phyloP scores from a whole-genome alignment of 495 filamentous ascomycete species.

The Xylaria grammica region DNA sequence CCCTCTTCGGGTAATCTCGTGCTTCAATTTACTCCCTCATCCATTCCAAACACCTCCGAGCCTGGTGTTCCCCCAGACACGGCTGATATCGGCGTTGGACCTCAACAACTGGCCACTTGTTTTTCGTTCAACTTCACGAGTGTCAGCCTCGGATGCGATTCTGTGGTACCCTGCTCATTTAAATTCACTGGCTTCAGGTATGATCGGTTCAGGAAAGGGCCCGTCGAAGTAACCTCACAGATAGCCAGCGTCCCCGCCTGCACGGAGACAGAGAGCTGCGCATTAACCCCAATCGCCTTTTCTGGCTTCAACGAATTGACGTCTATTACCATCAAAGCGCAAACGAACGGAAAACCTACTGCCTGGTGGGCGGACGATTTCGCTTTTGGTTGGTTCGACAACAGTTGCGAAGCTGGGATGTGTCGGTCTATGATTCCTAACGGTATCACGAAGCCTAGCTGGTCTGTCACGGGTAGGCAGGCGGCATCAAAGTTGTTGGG shows the following conservation, averaged over 20 bases:
- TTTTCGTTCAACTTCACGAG: conserved; percentile 50
- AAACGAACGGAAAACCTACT: conserved; percentile 32
- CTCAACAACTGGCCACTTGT: conserved; percentile 39
- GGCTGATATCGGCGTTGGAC: conserved; percentile 44
- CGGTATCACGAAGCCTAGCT: conserved; percentile 31
- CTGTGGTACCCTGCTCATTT: conserved; percentile 43
- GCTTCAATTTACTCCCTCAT: conserved; percentile 41
- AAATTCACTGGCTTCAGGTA: conserved; percentile 44
- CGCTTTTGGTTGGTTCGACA: conserved; percentile 48
- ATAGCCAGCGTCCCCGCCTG: conserved; percentile 43
- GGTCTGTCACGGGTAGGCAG: conserved; percentile 8
- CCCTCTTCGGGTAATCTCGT: conserved; percentile 48
- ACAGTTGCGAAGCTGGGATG: conserved; percentile 42
- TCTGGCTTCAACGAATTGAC: conserved; percentile 45
- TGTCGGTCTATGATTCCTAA: conserved; percentile 46
- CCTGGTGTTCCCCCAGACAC: conserved; percentile 22
- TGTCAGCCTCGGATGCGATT: conserved; percentile 47
- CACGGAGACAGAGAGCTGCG: conserved; percentile 35
- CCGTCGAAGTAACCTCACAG: conserved; percentile 26
- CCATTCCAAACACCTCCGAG: conserved; percentile 30
- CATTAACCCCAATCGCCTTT: conserved; percentile 38
- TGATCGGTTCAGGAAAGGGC: conserved; percentile 25
- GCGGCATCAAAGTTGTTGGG: conserved; percentile 19
- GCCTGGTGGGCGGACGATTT: conserved; percentile 53
- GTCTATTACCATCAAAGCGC: conserved; percentile 42